Evolutionary conservation across 2,329 filamentous ascomycete genomes (phyloP), one percentile per base, ranked within the genome.

Genomic region (Huntiella abstrusa): DNA sequence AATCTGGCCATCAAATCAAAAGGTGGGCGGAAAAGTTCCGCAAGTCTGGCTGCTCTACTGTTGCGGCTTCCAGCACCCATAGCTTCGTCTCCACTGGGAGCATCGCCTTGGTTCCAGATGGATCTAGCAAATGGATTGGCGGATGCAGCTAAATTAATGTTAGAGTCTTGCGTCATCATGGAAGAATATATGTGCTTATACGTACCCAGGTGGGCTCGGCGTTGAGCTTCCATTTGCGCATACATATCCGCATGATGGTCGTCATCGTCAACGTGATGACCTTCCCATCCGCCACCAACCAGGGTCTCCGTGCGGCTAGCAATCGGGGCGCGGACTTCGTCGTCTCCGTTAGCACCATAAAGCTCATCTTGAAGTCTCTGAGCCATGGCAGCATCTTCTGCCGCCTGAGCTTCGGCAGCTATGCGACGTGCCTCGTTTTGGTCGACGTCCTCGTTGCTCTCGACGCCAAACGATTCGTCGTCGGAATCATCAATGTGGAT

Each of bases 331-430:
- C 91, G 73, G 46, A 98, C 79, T 40, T 69, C 80, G 54, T 78
- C 78, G 34, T 65, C 57, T 28, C 59, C 63, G 56, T 58, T 49
- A 52, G 64, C 71, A 45, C 73, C 71, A 55, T 95, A 96, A 57
- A 94, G 72, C 61, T 98, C 86, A 57, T 98, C 83, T 60, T 98
- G 91, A 50, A 98, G 62, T 48, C 83, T 75, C 59, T 87, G 76
- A 5, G 91, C 91, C 77, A 96, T 88, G 38, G 83, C 87, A 45
- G 85, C 87, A 56, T 98, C 91, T 56, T 94, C 86, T 52, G 95
- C 87, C 53, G 82, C 75, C 45, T 77, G 67, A 12, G 71, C 74
- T 4, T 60, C 62, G 32, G 61, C 63, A 7, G 63, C 63, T 35
- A 69, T 62, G 1, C 58, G 57, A 3, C 58, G 62, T 1, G 60